Evolutionary conservation across 23 red algal genomes (phyloP), one percentile per base, ranked within the genome.

Genomic region (Gracilaria domingensis): DNA sequence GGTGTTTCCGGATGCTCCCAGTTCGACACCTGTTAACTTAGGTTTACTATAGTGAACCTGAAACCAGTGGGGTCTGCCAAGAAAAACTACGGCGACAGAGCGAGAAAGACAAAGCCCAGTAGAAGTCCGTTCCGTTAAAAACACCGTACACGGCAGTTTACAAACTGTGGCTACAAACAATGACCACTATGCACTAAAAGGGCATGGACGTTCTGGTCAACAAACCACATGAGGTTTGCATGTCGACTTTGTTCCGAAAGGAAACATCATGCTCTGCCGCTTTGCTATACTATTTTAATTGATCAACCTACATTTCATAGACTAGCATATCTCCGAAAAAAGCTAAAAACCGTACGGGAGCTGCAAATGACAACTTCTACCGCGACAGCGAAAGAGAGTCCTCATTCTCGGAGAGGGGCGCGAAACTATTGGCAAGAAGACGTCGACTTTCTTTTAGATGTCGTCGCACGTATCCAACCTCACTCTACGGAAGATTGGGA

Each of bases 391-490:
- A 55, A 55, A 55, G 1, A 8, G 13, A 55, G 18, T 8, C 14
- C 8, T 18, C 51, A 55, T 16, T 55, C 51, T 55, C 48, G 79
- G 1, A 14, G 0, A 26, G 49, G 48, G 34, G 79, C 79, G 11
- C 79, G 11, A 60, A 82, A 82, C 79, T 82, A 58, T 50, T 60
- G 44, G 37, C 8, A 60, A 56, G 24, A 49, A n/a, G 79, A 82
- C 37, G 44, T 56, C 3, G 14, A 82, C 35, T 44, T 39, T 60
- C 79, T 62, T 23, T 30, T 62, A 29, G 50, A 82, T 33, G 21
- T 62, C 12, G 12, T 82, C 23, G 79, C 7, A 30, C 44, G 24
- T 12, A 18, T 6, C 1, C 13, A 60, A 60, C 79, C 79, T 4
- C 48, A 55, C 9, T 25, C 44, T 16, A 13, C 20, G 8, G 44